Evolutionary conservation across 1,139 yeast genomes (phyloP), one percentile per base, ranked within the genome.

Genomic region (Geotrichum fermentans): DNA sequence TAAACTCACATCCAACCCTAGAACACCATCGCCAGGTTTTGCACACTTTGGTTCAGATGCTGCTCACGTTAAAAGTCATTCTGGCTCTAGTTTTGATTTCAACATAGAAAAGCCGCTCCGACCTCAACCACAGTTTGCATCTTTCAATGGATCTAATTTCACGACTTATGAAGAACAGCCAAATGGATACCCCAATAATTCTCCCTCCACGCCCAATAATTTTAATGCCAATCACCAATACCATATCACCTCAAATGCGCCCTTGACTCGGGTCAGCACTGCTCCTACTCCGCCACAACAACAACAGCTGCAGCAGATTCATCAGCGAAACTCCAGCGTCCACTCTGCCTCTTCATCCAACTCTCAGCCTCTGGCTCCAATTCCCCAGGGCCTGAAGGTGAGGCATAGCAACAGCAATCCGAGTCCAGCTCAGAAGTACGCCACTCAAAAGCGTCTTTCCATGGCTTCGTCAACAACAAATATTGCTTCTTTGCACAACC

Each of bases 51-150:
- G 26, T 3, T 16, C 13, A 28, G 26, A 21, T 7, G n/a, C 29
- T 3, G 39, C 28, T 7, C 46, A 36, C 18, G 40, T 29, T 3
- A 35, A 43, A 14, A 17, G 28, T 21, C 7, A 17, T 21, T 43
- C 41, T 11, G 40, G 36, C 20, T 30, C 40, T 2, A 45, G 49
- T 35, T 39, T 45, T 39, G 44, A 45, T 40, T 45, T 39, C 18
- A 35, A 18, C 33, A 6, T 10, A 16, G 46, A 43, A 18, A 24
- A 37, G 21, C 29, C 34, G 2, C 26, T 10, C 5, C 7, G n/a
- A 20, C 35, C 13, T 8, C 21, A 13, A 42, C 6, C 18, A 10
- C 40, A 26, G 17, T 34, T 22, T 18, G 24, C 34, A 7, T 13
- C 32, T 8, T n/a, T 17, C 30, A 14, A 11, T 16, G 42, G 42